Evolutionary conservation across 2,329 filamentous ascomycete species (phyloP).

Genomic region (Penicillium sumatraense): DNA sequence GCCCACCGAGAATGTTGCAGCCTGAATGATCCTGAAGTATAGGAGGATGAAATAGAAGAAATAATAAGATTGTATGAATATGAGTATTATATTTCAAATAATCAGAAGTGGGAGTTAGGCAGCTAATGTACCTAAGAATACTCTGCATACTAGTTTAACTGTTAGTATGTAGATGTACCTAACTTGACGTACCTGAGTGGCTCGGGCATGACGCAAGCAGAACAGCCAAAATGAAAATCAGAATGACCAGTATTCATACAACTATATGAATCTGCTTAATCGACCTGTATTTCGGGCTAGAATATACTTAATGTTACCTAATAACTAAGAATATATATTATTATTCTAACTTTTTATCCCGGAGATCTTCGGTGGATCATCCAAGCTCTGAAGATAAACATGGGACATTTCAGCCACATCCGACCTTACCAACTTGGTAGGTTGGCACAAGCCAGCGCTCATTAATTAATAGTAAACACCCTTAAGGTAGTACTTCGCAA

Average conservation of each 20-base stretch:
- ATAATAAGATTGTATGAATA: not conserved
- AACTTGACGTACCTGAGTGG: not conserved
- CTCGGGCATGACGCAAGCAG: conserved; percentile 8
- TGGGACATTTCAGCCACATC: not conserved
- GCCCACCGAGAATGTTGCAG: conserved; percentile 20
- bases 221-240: conserved; percentile 5
- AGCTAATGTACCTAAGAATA: not conserved
- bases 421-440: not conserved
- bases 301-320: too few relatives aligned
- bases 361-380: not conserved
- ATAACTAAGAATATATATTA: too few relatives aligned
- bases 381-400: not conserved
- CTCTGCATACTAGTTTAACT: too few relatives aligned
- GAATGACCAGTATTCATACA: not conserved
- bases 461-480: too few relatives aligned
- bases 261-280: not conserved
- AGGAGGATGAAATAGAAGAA: not conserved
- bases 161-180: too few relatives aligned
- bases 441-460: too few relatives aligned
- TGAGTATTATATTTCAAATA: not conserved
- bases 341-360: too few relatives aligned
- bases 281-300: not conserved
- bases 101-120: not conserved
- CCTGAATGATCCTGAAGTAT: too few relatives aligned
- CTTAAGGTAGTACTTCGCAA: too few relatives aligned